Evolutionary conservation across 2,329 filamentous ascomycete species (phyloP).

Genomic region (Lasiodiplodia theobromae): DNA sequence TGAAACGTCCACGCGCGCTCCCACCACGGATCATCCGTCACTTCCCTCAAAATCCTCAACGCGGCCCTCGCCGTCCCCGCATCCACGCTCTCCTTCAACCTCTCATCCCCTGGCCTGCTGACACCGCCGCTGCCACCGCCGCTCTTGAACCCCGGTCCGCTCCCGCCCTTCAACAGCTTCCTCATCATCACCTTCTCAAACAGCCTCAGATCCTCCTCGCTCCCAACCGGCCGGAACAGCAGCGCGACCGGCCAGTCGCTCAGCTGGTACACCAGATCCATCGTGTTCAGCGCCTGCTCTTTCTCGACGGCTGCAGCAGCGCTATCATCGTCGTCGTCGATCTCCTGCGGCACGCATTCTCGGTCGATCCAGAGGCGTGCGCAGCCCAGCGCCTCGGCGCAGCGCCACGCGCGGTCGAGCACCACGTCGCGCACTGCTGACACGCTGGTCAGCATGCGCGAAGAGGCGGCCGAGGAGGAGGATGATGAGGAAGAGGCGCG

Average conservation of each 20-base stretch:
- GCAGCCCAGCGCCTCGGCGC: slow-evolving; percentile 9
- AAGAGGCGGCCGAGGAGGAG: neutral
- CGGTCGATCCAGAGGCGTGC: slow-evolving; percentile 30
- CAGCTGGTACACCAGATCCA: slow-evolving; percentile 31
- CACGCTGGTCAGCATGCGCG: neutral
- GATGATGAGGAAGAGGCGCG: neutral
- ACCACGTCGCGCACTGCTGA: slow-evolving; percentile 29
- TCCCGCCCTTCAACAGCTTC: slow-evolving; percentile 8
- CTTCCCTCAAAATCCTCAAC: neutral
- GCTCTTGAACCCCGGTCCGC: no score
- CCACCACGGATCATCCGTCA: slow-evolving; percentile 32
- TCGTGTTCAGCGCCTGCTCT: slow-evolving; percentile 30
- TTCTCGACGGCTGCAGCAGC: neutral
- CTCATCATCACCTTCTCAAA: slow-evolving; percentile 19
- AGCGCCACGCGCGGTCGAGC: slow-evolving; percentile 24
- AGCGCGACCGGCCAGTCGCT: slow-evolving; percentile 28
- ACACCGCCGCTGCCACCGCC: no score
- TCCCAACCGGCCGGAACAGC: slow-evolving; percentile 20
- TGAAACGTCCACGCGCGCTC: slow-evolving; percentile 32
- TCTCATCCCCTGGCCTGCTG: neutral
- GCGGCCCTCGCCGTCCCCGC: neutral
- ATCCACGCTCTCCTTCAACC: slow-evolving; percentile 14
- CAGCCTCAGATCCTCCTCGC: slow-evolving; percentile 15
- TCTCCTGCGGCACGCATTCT: slow-evolving; percentile 30
- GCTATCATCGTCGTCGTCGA: neutral